Base-by-base conservation (phyloP, 768 basidiomycete species). In the Calvatia gigantea region DNA sequence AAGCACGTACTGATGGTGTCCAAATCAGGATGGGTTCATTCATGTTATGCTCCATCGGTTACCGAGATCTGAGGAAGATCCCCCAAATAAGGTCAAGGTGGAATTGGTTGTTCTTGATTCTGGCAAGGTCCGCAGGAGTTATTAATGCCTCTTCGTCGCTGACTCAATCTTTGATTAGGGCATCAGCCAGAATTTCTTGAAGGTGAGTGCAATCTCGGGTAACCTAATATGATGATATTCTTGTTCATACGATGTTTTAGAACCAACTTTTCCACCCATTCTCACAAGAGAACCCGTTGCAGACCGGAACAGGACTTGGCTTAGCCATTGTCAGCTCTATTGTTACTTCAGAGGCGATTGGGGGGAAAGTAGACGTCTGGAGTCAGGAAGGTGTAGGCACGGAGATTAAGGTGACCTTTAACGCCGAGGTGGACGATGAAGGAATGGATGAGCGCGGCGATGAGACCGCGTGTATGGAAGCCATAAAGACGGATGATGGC, bases 231-330 rank as follows among this genome's bases (percentile, higher is more conserved):
- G n/a, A 38, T 12, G 9, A 25, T 9, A 19, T 27, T 2, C n/a
- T 43, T 38, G 23, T 51, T 56, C 28, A 44, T 48, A 25, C 37
- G 42, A 49, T 38, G 8, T 49, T 48, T 54, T 38, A 90, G 89
- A 94, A 97, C 62, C 91, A 95, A 72, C 76, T 98, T 4, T 98
- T 97, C 74, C 95, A 96, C 62, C 95, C 95, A 0, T 98, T 98
- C 72, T 94, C 94, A 0, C 95, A 98, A 73, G 95, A 97, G 70
- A 95, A 96, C 61, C 94, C 94, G 0, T 69, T 96, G 4, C 93
- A 95, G 64, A 86, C 92, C 1, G 94, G 94, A 1, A 97, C 94
- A 1, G 95, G 94, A 4, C 81, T 98, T 6, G 95, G 95, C 8
- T 83, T 97, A 21, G 94, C 95, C 29, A 97, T 98, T 60, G 95